Conservation (phyloP, 345 rosid genomes). For the Nasturtium officinale region DNA sequence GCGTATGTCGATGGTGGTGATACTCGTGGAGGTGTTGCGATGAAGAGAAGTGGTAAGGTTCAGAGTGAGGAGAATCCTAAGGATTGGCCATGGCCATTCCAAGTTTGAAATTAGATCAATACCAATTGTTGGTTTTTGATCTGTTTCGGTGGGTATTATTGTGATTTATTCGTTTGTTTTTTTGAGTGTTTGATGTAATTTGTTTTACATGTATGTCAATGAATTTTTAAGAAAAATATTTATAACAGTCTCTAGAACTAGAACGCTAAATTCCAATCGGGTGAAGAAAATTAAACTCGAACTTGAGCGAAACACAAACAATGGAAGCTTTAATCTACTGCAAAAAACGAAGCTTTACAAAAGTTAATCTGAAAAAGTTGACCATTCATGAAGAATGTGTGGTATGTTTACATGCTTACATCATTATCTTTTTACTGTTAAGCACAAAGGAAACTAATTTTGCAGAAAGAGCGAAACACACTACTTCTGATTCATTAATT, state of each 20-base stretch:
- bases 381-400: background rate
- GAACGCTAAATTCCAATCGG: background rate
- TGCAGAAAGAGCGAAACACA: background rate
- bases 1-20: constrained; percentile 62
- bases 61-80: constrained; percentile 74
- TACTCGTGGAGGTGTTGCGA: constrained; percentile 19
- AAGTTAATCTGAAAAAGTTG: background rate
- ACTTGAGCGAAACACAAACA: background rate
- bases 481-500: background rate
- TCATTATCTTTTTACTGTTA: background rate
- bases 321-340: background rate
- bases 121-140: constrained; percentile 35
- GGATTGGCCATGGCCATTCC: constrained; percentile 97
- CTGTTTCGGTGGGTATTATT: constrained; percentile 13
- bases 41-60: constrained; percentile 63
- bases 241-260: background rate
- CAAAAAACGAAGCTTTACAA: background rate
- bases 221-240: background rate
- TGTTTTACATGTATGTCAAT: constrained; percentile 14
- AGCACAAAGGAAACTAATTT: background rate
- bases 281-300: background rate
- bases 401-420: background rate
- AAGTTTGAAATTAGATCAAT: constrained; percentile 51
- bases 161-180: constrained; percentile 36
- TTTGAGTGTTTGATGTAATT: constrained; percentile 5